Conservation (phyloP, 306 rosid genomes). For the Vigna trinervia region DNA sequence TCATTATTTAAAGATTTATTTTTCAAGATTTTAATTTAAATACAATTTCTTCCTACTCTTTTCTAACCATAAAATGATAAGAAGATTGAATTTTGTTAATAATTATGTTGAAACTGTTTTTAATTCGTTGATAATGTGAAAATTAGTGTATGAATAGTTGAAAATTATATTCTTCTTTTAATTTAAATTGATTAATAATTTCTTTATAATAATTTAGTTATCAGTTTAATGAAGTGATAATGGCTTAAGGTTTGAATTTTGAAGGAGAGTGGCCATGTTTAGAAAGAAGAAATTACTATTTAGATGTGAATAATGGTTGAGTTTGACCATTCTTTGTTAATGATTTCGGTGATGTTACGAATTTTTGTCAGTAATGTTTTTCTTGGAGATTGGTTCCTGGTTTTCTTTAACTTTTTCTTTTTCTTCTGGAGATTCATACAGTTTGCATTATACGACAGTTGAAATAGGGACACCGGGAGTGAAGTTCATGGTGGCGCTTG, state of each 20-base stretch:
- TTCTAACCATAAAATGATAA: not conserved
- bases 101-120: not conserved
- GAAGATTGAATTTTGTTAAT: not conserved
- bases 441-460: slow-evolving; percentile 93
- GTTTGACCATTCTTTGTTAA: slow-evolving; percentile 2
- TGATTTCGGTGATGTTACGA: not conserved
- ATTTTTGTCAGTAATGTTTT: not conserved
- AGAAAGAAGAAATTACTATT: not conserved
- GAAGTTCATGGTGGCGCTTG: slow-evolving; percentile 96
- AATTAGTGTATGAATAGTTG: not conserved
- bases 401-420: slow-evolving; percentile 31
- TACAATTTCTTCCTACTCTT: not conserved
- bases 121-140: not conserved
- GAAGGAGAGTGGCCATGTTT: not conserved
- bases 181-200: not conserved
- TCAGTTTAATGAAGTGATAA: not conserved
- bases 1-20: not conserved
- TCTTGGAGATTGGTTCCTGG: not conserved
- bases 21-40: not conserved
- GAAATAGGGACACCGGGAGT: slow-evolving; percentile 90
- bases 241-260: not conserved
- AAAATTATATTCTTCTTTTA: not conserved
- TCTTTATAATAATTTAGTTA: not conserved
- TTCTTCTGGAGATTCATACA: slow-evolving; percentile 49
- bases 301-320: not conserved